phyloP scores from a whole-genome alignment of 1,284 basidiomycete species.

The Inonotus obliquus region DNA sequence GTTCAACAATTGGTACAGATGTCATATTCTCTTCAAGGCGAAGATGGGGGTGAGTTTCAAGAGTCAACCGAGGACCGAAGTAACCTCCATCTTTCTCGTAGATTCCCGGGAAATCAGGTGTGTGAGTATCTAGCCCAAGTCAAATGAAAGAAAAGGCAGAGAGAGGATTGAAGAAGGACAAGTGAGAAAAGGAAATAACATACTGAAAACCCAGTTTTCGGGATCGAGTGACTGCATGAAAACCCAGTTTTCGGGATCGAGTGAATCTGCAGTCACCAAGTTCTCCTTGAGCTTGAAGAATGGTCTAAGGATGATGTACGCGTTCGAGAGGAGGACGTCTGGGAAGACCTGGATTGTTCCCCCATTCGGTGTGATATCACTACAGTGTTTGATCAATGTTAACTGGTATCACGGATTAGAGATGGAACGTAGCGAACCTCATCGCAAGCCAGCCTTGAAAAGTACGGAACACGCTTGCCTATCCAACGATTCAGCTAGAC shows the following conservation, averaged over 20 bases:
- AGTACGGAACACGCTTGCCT: conserved; percentile 70
- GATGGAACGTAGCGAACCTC: conserved; percentile 36
- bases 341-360: conserved; percentile 82
- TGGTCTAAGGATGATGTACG: conserved; percentile 79
- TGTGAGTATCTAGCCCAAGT: conserved; percentile 55
- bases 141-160: too few species aligned
- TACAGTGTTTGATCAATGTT: conserved; percentile 27
- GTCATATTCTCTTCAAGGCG: conserved; percentile 69
- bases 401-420: conserved; percentile 15
- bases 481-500: not conserved
- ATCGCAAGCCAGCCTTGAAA: conserved; percentile 78
- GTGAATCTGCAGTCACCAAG: conserved; percentile 37
- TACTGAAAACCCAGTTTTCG: conserved; percentile 65
- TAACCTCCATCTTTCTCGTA: conserved; percentile 39
- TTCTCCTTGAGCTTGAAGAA: conserved; percentile 64
- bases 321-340: conserved; percentile 65
- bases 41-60: conserved; percentile 61
- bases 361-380: conserved; percentile 67
- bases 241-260: conserved; percentile 64
- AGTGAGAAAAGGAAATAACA: too few species aligned
- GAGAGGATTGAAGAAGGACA: too few species aligned
- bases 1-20: conserved; percentile 66
- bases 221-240: conserved; percentile 54
- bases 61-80: conserved; percentile 48
- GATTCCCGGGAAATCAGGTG: conserved; percentile 58